A percentile compares a stretch with the other conserved stretches of the same genome.
phyloP scores from a whole-genome alignment of 352 stramenopile species.

The Pythium sp. region DNA sequence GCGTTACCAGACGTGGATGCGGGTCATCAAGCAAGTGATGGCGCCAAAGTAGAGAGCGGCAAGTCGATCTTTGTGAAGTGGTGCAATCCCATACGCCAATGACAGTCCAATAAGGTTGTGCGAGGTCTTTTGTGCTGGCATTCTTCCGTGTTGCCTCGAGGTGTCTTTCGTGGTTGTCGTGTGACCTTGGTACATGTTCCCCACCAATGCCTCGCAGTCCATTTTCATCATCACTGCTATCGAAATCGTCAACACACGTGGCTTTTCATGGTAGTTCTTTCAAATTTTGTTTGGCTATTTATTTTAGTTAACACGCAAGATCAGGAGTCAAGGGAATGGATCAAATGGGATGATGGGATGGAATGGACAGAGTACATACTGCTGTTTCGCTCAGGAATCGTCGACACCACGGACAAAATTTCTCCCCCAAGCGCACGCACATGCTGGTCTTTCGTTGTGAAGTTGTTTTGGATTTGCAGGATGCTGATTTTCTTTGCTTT shows the following conservation, averaged over 20 bases:
- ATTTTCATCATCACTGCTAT: not conserved
- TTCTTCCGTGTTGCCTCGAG: not conserved
- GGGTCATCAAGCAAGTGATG: conserved; percentile 42
- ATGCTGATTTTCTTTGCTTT: not conserved
- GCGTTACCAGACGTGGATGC: conserved; percentile 43
- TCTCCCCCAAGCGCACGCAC: conserved; percentile 1
- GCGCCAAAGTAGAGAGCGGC: not conserved
- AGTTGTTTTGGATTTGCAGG: not conserved
- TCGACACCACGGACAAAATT: conserved; percentile 7
- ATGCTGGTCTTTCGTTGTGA: not conserved
- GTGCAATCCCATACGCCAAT: not conserved
- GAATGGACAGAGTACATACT: conserved; percentile 1
- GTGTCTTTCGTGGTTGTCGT: not conserved
- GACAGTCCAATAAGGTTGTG: not conserved
- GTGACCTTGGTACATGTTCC: not conserved
- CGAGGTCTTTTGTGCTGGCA: not conserved
- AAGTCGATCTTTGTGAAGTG: not conserved
- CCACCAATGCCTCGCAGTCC: not conserved
- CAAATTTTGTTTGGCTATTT: conserved; percentile 10
- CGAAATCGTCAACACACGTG: not conserved
- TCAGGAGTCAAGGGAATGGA: not conserved
- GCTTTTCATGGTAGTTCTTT: not conserved
- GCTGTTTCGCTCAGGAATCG: conserved; percentile 5
- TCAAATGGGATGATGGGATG: conserved; percentile 2
- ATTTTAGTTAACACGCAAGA: conserved; percentile 12